A percentile compares a stretch with the other conserved stretches of the same genome.
phyloP scores from a whole-genome alignment of 2,329 filamentous ascomycete genomes.

The Pseudocercospora vitis region DNA sequence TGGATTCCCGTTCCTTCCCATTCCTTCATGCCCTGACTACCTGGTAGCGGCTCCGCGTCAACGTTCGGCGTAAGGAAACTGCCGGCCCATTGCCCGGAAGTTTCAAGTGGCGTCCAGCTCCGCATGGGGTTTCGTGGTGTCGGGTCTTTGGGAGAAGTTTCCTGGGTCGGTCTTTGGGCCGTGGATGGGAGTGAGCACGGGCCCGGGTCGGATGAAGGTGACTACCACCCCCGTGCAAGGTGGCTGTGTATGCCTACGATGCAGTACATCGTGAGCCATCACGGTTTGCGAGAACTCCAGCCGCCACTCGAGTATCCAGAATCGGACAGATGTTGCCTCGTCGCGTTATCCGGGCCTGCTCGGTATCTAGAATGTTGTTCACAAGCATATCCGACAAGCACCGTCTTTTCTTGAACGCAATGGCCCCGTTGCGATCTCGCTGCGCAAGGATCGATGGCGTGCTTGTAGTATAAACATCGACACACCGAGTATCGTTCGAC shows the following conservation, averaged over 20 bases:
- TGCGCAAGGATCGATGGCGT: constrained; percentile 79
- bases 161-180: no score
- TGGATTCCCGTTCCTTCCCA: background rate
- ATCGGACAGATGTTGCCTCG: constrained; percentile 21
- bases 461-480: constrained; percentile 83
- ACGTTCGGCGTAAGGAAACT: background rate
- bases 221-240: no score
- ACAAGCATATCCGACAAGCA: constrained; percentile 82
- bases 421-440: constrained; percentile 74
- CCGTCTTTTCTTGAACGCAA: constrained; percentile 68
- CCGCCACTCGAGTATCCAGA: constrained; percentile 29
- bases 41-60: background rate
- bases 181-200: no score
- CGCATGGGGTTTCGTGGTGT: no score
- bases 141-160: no score
- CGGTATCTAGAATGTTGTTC: constrained; percentile 24
- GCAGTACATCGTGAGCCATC: background rate
- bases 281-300: constrained; percentile 10
- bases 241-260: no score
- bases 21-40: constrained; percentile 5
- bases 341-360: constrained; percentile 10
- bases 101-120: background rate
- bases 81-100: background rate
- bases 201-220: no score
- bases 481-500: constrained; percentile 84